Evolutionary conservation across 371 early-diverging fungal species (phyloP), one percentile per base, ranked within the genome.

Genomic region (Rhizopus arrhizus): DNA sequence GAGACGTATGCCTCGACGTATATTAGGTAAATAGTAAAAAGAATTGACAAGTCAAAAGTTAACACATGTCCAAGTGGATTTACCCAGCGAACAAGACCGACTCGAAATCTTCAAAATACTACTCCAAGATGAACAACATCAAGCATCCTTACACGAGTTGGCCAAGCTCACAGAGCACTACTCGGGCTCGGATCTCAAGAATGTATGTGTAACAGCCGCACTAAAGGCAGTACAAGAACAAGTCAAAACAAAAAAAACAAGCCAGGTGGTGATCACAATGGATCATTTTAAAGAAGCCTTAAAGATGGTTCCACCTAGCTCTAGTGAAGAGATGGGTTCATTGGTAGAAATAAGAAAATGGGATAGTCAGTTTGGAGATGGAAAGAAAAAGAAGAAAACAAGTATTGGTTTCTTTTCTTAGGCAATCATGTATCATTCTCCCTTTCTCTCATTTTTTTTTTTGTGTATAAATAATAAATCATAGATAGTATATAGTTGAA

Each of bases 101-200:
- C 75, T 77, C 36, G 83, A 86, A 56, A 97, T 98, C 36, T 75
- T 99, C 9, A 66, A 80, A 40, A 85, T 94, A 8, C 91, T 94
- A 58, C 78, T 96, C 52, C 71, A 73, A 29, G 93, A 90, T 51
- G 96, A 96, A 65, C 61, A 78, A 9, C 66, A 92, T 51, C 79
- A 80, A 13, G 70, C 89, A 2, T 82, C 83, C 28, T 38, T 89
- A 43, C 60, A 62, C 57, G 78, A 79, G 28, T 64, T 93, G 41
- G 94, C 93, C 6, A 77, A 81, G 66, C 76, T 78, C 35, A 93
- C 96, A 2, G 76, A 79, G 13, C 78, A 85, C 53, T 96, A 87
- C 62, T 95, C 97, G 22, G 99, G 99, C n/a, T 95, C 95, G 42
- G 99, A 99, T 73, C 81, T 99, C 62, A 99, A 97, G 80, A 99